A percentile compares a stretch with the other conserved stretches of the same genome.
These are phyloP conservation scores for Malania oleifera DNA, from an alignment of 164 flowering plant genomes.

Conservation along the genomic window DNA sequence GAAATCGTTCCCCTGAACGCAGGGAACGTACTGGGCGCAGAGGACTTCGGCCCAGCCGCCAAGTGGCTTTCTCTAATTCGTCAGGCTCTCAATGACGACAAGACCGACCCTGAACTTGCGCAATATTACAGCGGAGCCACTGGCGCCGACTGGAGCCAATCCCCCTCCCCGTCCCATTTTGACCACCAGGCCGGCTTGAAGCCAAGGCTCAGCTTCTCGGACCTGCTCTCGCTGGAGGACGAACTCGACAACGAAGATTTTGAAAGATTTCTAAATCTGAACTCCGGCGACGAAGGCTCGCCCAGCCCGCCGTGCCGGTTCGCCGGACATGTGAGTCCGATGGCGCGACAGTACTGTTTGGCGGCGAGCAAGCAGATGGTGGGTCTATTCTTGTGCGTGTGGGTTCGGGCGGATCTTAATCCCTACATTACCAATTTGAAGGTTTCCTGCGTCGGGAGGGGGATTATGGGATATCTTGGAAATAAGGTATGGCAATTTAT, in stretches of 20 bases:
- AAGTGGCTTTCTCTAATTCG: slow-evolving; percentile 79
- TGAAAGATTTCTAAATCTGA: slow-evolving; percentile 8
- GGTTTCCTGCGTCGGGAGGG: slow-evolving; percentile 86
- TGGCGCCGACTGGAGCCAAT: not conserved
- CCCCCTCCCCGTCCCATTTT: not conserved
- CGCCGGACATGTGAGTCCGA: slow-evolving; percentile 7
- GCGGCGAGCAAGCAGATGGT: slow-evolving; percentile 91
- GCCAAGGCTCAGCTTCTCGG: slow-evolving; percentile 54
- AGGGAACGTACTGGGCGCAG: slow-evolving; percentile 82
- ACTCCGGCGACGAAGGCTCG: slow-evolving; percentile 24
- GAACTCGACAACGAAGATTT: slow-evolving; percentile 29
- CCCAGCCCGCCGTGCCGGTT: slow-evolving; percentile 14
- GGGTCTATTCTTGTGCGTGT: slow-evolving; percentile 73
- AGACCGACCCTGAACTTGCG: slow-evolving; percentile 13
- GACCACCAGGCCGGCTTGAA: slow-evolving; percentile 19
- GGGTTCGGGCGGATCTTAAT: slow-evolving; percentile 62
- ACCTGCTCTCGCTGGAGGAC: slow-evolving; percentile 46
- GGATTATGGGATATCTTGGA: slow-evolving; percentile 90
- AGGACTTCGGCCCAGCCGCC: slow-evolving; percentile 64
- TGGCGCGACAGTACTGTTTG: slow-evolving; percentile 31
- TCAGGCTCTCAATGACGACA: slow-evolving; percentile 36
- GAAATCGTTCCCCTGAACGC: slow-evolving; percentile 92
- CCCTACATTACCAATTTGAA: slow-evolving; percentile 48
- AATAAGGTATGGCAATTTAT: slow-evolving; percentile 50
- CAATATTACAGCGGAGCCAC: slow-evolving; percentile 21